Base-by-base conservation (phyloP, 495 filamentous ascomycete species). In the Penicillium robsamsonii region DNA sequence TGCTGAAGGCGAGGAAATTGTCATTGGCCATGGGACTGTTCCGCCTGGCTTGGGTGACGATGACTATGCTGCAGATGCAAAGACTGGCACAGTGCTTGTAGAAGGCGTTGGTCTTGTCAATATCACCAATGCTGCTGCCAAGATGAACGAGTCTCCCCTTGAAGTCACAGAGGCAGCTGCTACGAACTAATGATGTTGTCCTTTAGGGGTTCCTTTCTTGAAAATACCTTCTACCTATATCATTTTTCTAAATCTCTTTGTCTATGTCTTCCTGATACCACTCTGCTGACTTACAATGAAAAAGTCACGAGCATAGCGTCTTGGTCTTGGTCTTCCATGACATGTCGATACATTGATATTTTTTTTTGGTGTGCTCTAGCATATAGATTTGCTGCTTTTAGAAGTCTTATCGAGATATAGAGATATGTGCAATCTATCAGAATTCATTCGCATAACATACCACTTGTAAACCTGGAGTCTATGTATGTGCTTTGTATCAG, bases 1-100 rank as follows among this genome's bases (percentile, higher is more conserved):
- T 8, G 56, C 66, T 5, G 68, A 70, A 20, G 65, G 60, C 0
- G 71, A 76, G 50, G 72, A 77, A 56, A 53, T 66, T 33, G 57
- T 79, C 8, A 60, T 71, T 53, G 73, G 74, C 0, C 57, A 72
- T 52, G 75, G 75, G 3, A 64, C 58, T 11, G 62, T 76, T 38
- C 73, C 73, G 25, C 51, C 52, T 41, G 57, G 57, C 29, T 53
- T 66, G 46, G 65, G 60, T 31, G 60, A 55, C 41, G 64, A 67
- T 22, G 64, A 65, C 52, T 55, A 58, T 3, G 41, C 33, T 37
- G 33, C 17, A 17, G 41, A 43, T 35, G 31, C 15, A 11, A 56
- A 22, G 29, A 50, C 55, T n/a, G 60, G 57, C 4, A 50, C 55
- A 29, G 50, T 65, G 15, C 29, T 68, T 20, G n/a, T 68, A 3